Evolutionary conservation across 2,329 filamentous ascomycete genomes (phyloP).

Genomic region (Penicillium sp.): DNA sequence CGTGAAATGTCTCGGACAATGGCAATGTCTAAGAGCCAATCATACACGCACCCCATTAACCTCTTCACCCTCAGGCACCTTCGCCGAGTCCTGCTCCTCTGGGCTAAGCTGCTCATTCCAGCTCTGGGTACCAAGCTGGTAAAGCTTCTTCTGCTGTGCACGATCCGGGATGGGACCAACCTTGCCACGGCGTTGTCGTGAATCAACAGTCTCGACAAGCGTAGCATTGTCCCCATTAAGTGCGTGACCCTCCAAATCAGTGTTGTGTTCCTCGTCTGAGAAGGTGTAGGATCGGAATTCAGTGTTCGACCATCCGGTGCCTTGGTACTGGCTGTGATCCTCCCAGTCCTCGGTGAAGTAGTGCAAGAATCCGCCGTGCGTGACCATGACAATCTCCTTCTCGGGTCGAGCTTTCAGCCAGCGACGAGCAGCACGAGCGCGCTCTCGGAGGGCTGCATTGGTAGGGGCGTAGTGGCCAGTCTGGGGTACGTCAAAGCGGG

Average conservation of each 20-base stretch:
- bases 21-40: conserved; percentile 5
- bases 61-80: conserved; percentile 35
- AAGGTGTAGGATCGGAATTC: conserved; percentile 72
- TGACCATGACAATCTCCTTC: conserved; percentile 74
- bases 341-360: conserved; percentile 82
- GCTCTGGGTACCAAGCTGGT: conserved; percentile 40
- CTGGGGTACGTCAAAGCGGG: conserved; percentile 16
- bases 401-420: conserved; percentile 56
- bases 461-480: conserved; percentile 48
- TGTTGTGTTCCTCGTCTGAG: conserved; percentile 52
- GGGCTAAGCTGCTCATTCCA: conserved; percentile 46
- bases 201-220: conserved; percentile 44
- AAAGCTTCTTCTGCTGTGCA: conserved; percentile 40
- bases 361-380: conserved; percentile 82
- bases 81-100: conserved; percentile 35
- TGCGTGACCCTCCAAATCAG: conserved; percentile 42
- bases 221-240: conserved; percentile 43
- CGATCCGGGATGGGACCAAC: conserved; percentile 33
- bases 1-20: background rate
- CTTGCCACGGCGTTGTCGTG: conserved; percentile 43
- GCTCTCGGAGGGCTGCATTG: conserved; percentile 55
- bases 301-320: conserved; percentile 73
- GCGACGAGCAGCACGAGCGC: conserved; percentile 62
- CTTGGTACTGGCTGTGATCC: conserved; percentile 53
- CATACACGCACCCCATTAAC: conserved; percentile 32